Conservation (phyloP, 306 rosid genomes). For the Cucurbita ficifolia region DNA sequence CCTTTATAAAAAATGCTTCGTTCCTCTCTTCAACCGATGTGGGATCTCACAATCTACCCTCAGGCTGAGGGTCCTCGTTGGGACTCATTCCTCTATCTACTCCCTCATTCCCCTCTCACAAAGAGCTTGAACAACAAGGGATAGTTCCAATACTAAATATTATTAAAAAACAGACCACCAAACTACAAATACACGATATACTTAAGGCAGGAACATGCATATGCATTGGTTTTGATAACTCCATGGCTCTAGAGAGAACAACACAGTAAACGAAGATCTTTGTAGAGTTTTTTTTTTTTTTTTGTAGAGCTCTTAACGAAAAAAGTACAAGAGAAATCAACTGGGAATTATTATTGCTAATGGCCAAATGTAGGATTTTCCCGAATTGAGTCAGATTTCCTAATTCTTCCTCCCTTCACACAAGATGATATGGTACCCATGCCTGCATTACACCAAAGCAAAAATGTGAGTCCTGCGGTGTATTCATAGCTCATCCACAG, state of each 20-base stretch:
- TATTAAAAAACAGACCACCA: not conserved
- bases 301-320: not conserved
- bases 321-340: not conserved
- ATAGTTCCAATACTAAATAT: not conserved
- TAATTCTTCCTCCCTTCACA: constrained; percentile 79
- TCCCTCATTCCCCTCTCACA: too few relatives aligned
- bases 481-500: not conserved
- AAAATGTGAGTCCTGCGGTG: not conserved
- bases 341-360: not conserved
- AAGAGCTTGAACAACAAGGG: not conserved
- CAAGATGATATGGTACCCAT: constrained; percentile 88
- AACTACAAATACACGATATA: not conserved
- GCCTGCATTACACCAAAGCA: constrained; percentile 37
- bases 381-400: not conserved
- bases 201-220: not conserved
- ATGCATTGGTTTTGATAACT: not conserved
- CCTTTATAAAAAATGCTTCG: too few relatives aligned
- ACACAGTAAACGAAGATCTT: not conserved
- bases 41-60: too few relatives aligned
- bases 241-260: not conserved
- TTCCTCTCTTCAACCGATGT: too few relatives aligned
- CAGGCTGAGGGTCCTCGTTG: too few relatives aligned
- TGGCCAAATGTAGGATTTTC: not conserved
- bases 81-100: too few relatives aligned
- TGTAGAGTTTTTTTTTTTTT: not conserved